phyloP scores from a whole-genome alignment of 345 rosid genomes.

The Salix exigua region DNA sequence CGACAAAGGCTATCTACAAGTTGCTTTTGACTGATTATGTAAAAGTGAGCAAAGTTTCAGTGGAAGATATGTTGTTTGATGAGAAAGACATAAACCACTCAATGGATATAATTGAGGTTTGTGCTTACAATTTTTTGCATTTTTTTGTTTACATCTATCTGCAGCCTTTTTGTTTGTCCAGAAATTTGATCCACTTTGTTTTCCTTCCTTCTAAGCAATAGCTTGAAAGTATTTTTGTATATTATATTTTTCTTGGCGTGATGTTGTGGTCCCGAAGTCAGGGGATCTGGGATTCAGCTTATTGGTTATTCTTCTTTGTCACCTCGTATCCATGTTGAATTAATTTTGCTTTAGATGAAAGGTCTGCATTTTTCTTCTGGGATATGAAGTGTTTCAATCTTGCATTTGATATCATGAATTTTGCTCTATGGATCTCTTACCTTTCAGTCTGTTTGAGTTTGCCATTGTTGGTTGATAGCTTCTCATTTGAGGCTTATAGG shows the following conservation, averaged over 20 bases:
- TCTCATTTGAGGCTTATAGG: neutral
- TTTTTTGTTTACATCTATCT: neutral
- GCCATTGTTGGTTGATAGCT: neutral
- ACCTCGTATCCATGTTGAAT: neutral
- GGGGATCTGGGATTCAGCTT: neutral
- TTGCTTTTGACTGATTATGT: conserved; percentile 85
- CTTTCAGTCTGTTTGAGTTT: neutral
- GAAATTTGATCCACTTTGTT: no score
- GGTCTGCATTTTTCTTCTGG: no score
- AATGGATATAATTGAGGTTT: conserved; percentile 92
- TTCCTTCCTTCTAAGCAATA: no score
- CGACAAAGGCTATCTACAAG: conserved; percentile 91
- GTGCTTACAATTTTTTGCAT: neutral
- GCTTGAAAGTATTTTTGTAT: neutral
- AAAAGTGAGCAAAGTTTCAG: conserved; percentile 94
- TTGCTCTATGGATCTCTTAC: neutral
- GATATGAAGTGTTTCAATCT: no score
- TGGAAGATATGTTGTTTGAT: conserved; percentile 93
- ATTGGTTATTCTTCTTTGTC: neutral
- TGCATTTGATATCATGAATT: neutral
- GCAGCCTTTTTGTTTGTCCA: neutral
- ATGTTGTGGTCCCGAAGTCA: neutral
- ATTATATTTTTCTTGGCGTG: neutral
- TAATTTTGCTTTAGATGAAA: neutral
- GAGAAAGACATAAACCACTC: conserved; percentile 84